Base-by-base conservation (phyloP, 2,329 filamentous ascomycete genomes). In the Alternaria postmessia region DNA sequence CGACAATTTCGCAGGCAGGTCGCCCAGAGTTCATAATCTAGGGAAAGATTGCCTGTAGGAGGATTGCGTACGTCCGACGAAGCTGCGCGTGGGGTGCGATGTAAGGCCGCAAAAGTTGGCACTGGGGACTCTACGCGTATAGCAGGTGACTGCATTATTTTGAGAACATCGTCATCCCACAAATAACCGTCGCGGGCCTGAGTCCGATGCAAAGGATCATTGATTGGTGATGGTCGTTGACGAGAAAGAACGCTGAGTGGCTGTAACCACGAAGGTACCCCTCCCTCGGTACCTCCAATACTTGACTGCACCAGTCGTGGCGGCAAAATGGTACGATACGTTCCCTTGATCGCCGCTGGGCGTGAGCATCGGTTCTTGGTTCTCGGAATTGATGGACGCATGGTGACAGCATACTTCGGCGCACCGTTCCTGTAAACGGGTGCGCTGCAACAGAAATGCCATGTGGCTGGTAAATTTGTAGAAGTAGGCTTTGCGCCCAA, bases 271-370 rank as follows among this genome's bases (percentile, higher is more conserved):
- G 24, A 59, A 66, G 55, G 58, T 65, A 63, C 66, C 68, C 63
- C 49, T 54, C 52, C 52, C 51, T 57, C 62, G 68, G 68, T 63
- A 65, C 52, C 57, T 49, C 47, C 48, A 57, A 57, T 65, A 66
- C 49, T 62, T 59, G 55, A 63, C 63, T 55, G 59, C 57, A 63
- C 53, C 42, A 36, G 52, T 44, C 48, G 56, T 63, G 62, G 65
- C 62, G 61, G 51, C 47, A 67, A 47, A 38, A 54, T 68, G 51
- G 61, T 63, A 67, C 60, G 58, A 65, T 57, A 38, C 20, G 39
- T 49, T 18, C 26, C 58, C 38, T 51, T 30, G 46, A 58, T 59
- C 34, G 57, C 48, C 54, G 24, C 48, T 48, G 34, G 46, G 36
- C 41, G 34, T 44, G 57, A 41, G 36, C 51, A 49, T 60, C 48